These are phyloP conservation scores for Trichoderma simmonsii DNA, from an alignment of 2,329 filamentous ascomycete genomes.

Conservation along the genomic window DNA sequence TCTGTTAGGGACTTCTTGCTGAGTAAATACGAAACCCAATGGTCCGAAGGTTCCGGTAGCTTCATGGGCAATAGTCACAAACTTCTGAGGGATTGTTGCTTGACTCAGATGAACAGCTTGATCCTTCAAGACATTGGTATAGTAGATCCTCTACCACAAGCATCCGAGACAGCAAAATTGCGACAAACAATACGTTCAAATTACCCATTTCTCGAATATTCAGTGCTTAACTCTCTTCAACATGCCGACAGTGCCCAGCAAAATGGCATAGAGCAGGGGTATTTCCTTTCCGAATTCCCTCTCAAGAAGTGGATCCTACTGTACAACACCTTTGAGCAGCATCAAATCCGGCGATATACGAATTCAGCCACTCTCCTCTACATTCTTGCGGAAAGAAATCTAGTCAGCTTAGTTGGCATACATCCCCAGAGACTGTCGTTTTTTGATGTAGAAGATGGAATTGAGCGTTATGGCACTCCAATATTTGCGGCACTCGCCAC, in stretches of 20 bases:
- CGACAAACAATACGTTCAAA: background rate
- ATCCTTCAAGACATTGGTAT: background rate
- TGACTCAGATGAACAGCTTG: background rate
- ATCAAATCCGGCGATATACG: background rate
- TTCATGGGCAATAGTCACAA: background rate
- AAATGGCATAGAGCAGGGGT: background rate
- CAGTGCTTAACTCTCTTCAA: background rate
- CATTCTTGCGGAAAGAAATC: background rate
- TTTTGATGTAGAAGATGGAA: background rate
- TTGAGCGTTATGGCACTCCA: conserved; percentile 2
- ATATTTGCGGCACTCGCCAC: background rate
- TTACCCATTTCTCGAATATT: background rate
- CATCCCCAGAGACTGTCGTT: background rate
- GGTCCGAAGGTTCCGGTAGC: background rate
- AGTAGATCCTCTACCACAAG: background rate
- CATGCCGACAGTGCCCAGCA: background rate
- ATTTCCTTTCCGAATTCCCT: background rate
- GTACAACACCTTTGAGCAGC: background rate
- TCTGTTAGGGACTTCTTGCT: conserved; percentile 47
- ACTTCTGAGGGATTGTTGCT: background rate
- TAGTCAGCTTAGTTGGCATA: background rate
- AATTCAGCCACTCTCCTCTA: background rate
- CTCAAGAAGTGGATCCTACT: background rate
- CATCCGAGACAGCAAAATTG: background rate
- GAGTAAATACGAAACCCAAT: conserved; percentile 29